These are phyloP conservation scores for Pleoardoris graminearum DNA, from an alignment of 2,329 filamentous ascomycete species.

Conservation along the genomic window DNA sequence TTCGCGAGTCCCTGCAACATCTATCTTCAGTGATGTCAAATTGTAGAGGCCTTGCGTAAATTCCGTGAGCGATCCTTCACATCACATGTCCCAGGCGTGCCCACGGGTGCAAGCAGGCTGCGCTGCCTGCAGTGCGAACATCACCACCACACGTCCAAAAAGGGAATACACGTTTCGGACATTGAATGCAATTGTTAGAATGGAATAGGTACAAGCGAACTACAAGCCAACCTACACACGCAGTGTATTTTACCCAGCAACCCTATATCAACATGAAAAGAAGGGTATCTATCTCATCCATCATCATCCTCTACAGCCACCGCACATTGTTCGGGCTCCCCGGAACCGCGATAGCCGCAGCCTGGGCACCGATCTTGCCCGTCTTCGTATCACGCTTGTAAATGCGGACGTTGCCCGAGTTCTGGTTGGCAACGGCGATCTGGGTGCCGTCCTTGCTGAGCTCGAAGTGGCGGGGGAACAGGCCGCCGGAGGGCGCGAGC, in stretches of 20 bases:
- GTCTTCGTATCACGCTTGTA: constrained; percentile 62
- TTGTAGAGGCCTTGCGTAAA: background rate
- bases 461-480: constrained; percentile 68
- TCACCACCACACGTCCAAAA: too few species aligned
- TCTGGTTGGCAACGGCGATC: constrained; percentile 68
- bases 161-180: too few species aligned
- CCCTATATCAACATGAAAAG: too few species aligned
- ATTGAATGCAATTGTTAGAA: too few species aligned
- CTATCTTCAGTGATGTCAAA: background rate
- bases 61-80: background rate
- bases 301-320: constrained; percentile 5
- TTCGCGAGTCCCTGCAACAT: background rate
- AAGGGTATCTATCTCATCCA: constrained; percentile 9
- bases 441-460: constrained; percentile 66
- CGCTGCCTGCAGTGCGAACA: background rate
- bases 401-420: constrained; percentile 63
- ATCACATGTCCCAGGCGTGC: too few species aligned
- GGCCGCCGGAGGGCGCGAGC: constrained; percentile 65
- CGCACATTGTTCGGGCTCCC: constrained; percentile 30
- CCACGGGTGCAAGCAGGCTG: background rate
- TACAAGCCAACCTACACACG: background rate
- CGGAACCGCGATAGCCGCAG: constrained; percentile 33
- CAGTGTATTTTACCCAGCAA: too few species aligned
- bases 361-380: constrained; percentile 60
- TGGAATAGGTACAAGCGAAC: too few species aligned